Percentiles rank a stretch among this genome's conserved stretches.
Evolutionary conservation across 495 filamentous ascomycete species (phyloP).

Genomic region (Podospora didyma): DNA sequence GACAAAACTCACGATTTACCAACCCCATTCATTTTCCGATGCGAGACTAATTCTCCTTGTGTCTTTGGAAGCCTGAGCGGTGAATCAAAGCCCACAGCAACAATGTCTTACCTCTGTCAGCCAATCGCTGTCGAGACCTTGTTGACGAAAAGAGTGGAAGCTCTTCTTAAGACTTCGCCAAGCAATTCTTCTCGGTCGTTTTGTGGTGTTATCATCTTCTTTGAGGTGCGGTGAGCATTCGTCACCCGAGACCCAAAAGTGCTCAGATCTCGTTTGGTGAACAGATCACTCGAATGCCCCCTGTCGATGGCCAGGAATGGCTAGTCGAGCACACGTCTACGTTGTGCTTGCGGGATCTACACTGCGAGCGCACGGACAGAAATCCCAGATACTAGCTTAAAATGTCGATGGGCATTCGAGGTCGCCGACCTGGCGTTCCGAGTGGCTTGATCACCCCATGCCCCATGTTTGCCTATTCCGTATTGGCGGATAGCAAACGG

Average conservation of each 20-base stretch:
- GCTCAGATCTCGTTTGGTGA: too few species aligned
- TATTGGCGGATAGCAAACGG: background rate
- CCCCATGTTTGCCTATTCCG: background rate
- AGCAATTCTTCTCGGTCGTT: too few species aligned
- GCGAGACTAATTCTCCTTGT: too few species aligned
- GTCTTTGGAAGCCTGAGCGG: too few species aligned
- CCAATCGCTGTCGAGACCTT: background rate
- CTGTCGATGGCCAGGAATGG: conserved; percentile 2
- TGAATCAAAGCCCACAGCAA: too few species aligned
- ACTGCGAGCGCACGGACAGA: conserved; percentile 10
- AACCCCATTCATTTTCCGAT: too few species aligned
- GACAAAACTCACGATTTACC: too few species aligned
- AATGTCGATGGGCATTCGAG: conserved; percentile 10
- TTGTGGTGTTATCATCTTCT: too few species aligned
- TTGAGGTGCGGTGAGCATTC: background rate
- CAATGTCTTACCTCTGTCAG: background rate
- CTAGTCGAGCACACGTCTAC: background rate
- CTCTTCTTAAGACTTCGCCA: too few species aligned
- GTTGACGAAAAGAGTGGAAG: too few species aligned
- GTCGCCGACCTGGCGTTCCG: conserved; percentile 20
- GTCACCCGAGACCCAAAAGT: background rate
- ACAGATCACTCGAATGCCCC: background rate
- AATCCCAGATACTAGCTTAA: background rate
- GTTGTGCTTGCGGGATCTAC: conserved; percentile 15
- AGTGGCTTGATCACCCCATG: background rate